Base-by-base conservation (phyloP, 176 grass and related monocot genomes). In the Tillandsia leiboldiana region DNA sequence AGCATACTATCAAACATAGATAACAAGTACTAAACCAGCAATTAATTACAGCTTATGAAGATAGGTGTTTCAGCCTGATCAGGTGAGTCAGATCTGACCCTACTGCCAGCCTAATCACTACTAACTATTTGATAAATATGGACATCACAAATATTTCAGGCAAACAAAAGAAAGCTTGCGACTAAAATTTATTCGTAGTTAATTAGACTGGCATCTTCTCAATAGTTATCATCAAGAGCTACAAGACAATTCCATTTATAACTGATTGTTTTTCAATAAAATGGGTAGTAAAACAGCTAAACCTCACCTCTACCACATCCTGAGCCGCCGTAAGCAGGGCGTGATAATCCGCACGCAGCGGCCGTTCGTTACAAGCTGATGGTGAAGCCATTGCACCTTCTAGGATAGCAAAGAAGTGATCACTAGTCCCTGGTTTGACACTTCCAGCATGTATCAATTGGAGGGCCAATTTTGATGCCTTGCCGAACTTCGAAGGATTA, bases 381-480 rank as follows among this genome's bases (percentile, higher is more conserved):
- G 71, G 82, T 56, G 86, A 85, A 65, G 80, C 82, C 94, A 97
- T 97, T 12, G 94, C 79, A 74, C 86, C 89, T 63, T 92, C 89
- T 64, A 97, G 26, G 66, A 88, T 12, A 72, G 51, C 76, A 83
- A 87, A 97, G 74, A 97, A 97, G 48, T 92, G 73, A 12, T 72
- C 48, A 17, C 79, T 73, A 15, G 89, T 97, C 79, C 82, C 94
- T 64, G 80, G 67, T 51, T 97, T 90, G 62, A 97, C 77, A 57
- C 94, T 97, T 71, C 89, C 89, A 15, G 94, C 74, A 50, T 90
- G 86, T 22, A 93, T 87, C 67, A 97, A 83, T 52, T 92, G 89
- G 72, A 90, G 11, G 56, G 86, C 89, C 62, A 97, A 67, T 67
- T 97, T 97, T 10, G 94, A 97, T 11, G 94, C 94, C 79, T 97